Base-by-base conservation (phyloP, 371 early-diverging fungal genomes). In the Quaeritorhiza haematococci region DNA sequence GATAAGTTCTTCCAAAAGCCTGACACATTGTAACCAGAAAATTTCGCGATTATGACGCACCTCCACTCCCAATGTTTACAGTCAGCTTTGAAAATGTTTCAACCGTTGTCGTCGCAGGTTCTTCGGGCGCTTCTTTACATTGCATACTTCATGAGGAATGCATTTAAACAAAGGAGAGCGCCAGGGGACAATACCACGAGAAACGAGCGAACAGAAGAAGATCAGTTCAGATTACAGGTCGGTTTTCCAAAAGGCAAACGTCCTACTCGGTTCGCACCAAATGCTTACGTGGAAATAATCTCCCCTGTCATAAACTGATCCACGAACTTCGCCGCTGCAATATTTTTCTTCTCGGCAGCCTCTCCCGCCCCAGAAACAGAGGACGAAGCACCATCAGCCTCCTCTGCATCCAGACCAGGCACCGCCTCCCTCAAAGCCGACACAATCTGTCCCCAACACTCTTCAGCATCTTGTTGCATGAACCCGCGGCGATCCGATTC, bases 401-500 rank as follows among this genome's bases (percentile, higher is more conserved):
- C 71, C 33, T 51, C 56, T n/a, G 32, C 21, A 15, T 34, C 55
- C 13, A 83, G 73, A 8, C 82, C 72, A 3, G 84, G 84, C n/a
- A 88, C 74, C 53, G 80, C 85, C 19, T 81, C 73, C 34, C 76
- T 79, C 55, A 90, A 67, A 0, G 82, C 82, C 1, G 84, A 79
- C 1, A 91, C 64, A 41, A 91, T 59, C 56, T 76, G 72, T 26
- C 74, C 87, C 96, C 95, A 96, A 69, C 93, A 94, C 69, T 98
- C 98, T 68, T 97, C 96, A 2, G 98, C 98, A 72, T 98, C 98
- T 74, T 98, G 98, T 66, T 98, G 98, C 75, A 67, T 80, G 88
- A 19, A 85, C 54, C 63, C 91, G 79, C 47, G 74, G 76, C 58
- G 76, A 72, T 67, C 89, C 56, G 73, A 77, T 63, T 80, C 90